Conservation (phyloP, 2,329 filamentous ascomycete genomes). For the Xylaria sp. region DNA sequence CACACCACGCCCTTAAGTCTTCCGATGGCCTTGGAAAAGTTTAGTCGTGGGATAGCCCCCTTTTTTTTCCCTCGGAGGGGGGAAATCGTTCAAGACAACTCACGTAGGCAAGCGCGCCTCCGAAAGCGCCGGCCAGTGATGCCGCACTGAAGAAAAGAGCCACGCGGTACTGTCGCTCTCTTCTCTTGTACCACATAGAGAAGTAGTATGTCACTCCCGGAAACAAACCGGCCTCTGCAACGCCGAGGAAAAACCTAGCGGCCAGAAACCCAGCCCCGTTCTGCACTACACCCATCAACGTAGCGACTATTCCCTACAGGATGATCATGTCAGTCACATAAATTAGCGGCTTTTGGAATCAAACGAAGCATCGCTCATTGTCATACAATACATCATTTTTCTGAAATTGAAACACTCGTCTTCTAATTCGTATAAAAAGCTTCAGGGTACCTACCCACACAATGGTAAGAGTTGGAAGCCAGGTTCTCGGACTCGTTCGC, state of each 20-base stretch:
- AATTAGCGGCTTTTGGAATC: neutral
- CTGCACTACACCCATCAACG: slow-evolving; percentile 60
- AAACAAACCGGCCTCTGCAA: slow-evolving; percentile 63
- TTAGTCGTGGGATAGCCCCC: neutral
- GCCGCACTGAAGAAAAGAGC: slow-evolving; percentile 67
- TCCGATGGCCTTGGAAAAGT: slow-evolving; percentile 58
- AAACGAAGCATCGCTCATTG: neutral
- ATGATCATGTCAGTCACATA: slow-evolving; percentile 3
- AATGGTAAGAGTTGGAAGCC: slow-evolving; percentile 67
- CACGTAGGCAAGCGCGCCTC: slow-evolving; percentile 65
- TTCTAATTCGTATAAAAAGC: neutral
- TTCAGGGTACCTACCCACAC: slow-evolving; percentile 52
- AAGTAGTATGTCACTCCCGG: slow-evolving; percentile 54
- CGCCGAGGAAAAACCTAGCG: slow-evolving; percentile 65
- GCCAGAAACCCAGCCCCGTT: slow-evolving; percentile 62
- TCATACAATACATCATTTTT: neutral
- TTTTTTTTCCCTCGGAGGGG: neutral
- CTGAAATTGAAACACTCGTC: neutral
- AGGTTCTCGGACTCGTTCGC: slow-evolving; percentile 65
- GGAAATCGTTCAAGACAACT: slow-evolving; percentile 33
- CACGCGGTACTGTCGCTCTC: slow-evolving; percentile 64
- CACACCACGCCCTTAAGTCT: slow-evolving; percentile 64
- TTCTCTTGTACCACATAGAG: slow-evolving; percentile 66
- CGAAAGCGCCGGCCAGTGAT: slow-evolving; percentile 65
- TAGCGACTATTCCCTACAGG: slow-evolving; percentile 60